Evolutionary conservation across 1,284 basidiomycete species (phyloP).

Genomic region (Naganishia albida): DNA sequence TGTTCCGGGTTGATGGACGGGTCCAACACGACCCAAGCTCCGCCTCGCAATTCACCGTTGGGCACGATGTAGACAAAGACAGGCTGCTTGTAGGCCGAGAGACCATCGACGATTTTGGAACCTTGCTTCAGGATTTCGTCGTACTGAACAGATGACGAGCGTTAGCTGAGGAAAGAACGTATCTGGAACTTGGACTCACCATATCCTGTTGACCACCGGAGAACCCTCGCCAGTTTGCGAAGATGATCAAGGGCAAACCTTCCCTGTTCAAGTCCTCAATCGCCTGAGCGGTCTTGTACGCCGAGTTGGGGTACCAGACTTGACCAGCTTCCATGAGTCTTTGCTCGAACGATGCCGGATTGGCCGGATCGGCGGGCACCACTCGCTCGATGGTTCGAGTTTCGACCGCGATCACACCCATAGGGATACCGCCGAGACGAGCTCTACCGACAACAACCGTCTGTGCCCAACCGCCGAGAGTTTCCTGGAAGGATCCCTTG

Average conservation of each 20-base stretch:
- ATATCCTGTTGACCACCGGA: slow-evolving; percentile 99
- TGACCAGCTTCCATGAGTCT: slow-evolving; percentile 99
- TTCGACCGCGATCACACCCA: slow-evolving; percentile 97
- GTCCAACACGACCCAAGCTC: slow-evolving; percentile 99
- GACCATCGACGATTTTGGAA: slow-evolving; percentile 96
- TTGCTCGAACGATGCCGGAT: slow-evolving; percentile 95
- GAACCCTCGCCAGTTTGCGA: slow-evolving; percentile 99
- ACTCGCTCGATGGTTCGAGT: slow-evolving; percentile 96
- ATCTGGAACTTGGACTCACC: slow-evolving; percentile 54
- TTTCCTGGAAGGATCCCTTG: slow-evolving; percentile 75
- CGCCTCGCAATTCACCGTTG: slow-evolving; percentile 97
- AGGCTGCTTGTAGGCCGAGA: slow-evolving; percentile 96
- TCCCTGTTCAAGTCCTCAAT: slow-evolving; percentile 99
- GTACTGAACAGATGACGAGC: slow-evolving; percentile 54
- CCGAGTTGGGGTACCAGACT: slow-evolving; percentile 99
- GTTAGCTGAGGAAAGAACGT: background rate
- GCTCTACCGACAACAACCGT: slow-evolving; percentile 94
- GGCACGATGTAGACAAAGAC: slow-evolving; percentile 99
- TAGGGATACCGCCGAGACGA: slow-evolving; percentile 93
- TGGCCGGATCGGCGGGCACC: slow-evolving; percentile 98
- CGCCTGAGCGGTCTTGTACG: slow-evolving; percentile 99
- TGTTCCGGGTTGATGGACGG: slow-evolving; percentile 93
- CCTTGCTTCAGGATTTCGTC: slow-evolving; percentile 93
- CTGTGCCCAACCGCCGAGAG: slow-evolving; percentile 82
- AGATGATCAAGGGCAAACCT: slow-evolving; percentile 94